Evolutionary conservation across 352 stramenopile species (phyloP).

Genomic region (Phytophthora europaea): DNA sequence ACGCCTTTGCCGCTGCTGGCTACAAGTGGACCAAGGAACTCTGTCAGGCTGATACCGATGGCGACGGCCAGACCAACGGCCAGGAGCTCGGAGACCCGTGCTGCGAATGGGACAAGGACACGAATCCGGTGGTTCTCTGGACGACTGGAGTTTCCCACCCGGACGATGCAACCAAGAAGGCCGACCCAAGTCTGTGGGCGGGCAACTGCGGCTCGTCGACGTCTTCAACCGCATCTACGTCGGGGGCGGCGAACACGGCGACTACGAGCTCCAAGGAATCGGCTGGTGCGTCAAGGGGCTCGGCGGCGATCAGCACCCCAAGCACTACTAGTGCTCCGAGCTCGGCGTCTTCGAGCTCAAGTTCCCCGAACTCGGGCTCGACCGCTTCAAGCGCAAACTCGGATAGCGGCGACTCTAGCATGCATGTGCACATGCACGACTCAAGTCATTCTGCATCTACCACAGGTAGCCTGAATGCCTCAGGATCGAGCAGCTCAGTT

Average conservation of each 20-base stretch:
- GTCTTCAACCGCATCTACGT: not conserved
- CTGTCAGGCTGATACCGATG: constrained; percentile 49
- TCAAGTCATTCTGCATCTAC: not conserved
- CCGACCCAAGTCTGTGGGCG: constrained; percentile 31
- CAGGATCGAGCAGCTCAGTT: constrained; percentile 4
- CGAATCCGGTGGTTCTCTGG: constrained; percentile 25
- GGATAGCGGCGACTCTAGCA: not conserved
- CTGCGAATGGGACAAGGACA: constrained; percentile 47
- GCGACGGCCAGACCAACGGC: constrained; percentile 82
- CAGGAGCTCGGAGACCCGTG: constrained; percentile 82
- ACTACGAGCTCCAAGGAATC: constrained; percentile 1
- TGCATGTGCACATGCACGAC: not conserved
- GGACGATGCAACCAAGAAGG: constrained; percentile 27
- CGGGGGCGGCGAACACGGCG: not conserved
- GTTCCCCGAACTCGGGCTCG: not conserved
- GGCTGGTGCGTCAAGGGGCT: not conserved
- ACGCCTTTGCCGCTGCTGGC: constrained; percentile 17
- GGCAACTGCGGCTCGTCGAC: constrained; percentile 10
- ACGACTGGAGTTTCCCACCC: constrained; percentile 36
- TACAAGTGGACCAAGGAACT: constrained; percentile 34
- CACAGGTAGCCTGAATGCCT: constrained; percentile 1
- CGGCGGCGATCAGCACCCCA: not conserved
- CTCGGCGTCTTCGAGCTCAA: not conserved
- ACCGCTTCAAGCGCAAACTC: not conserved
- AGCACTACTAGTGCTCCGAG: not conserved